Base-by-base conservation (phyloP, 768 basidiomycete genomes). In the Saitozyma sp. region DNA sequence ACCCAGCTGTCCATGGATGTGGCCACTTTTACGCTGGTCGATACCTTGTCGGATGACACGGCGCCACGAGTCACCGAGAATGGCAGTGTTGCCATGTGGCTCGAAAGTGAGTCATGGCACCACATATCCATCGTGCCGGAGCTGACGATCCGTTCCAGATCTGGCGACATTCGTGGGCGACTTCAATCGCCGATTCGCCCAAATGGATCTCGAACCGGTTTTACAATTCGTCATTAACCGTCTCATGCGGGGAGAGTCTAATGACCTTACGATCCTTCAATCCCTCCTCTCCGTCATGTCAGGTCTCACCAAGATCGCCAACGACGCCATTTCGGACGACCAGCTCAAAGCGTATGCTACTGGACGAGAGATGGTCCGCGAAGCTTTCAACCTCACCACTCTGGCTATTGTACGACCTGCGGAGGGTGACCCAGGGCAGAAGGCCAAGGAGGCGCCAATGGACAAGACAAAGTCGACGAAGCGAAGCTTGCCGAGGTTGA, bases 221-320 rank as follows among this genome's bases (percentile, higher is more conserved):
- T 80, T 99, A 59, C 89, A 87, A 78, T 97, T 95, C 71, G 86
- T 98, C 66, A 89, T 91, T 48, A 91, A 98, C 74, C 92, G 94
- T 74, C 83, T 98, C 39, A 86, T 89, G 74, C 86, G 86, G 51
- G 88, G 87, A 42, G 87, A 92, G 73, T 86, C 90, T 0, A 75
- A 62, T 46, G 74, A 98, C 71, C 87, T 97, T 50, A 85, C 93
- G 19, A 90, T 98, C 20, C 83, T 99, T n/a, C 86, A 89, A 40
- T 92, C 95, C 73, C 81, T 99, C 55, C 91, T 98, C 55, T 89
- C 87, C 85, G 91, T 92, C 76, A 95, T 97, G 92, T 89, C 92
- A 6, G 92, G 90, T 4, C 91, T 96, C 62, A 89, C 95, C 71
- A 91, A 92, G 4, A 82, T 96, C 55, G 90, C 91, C 0, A 92